Base-by-base conservation (phyloP, 805 yeast genomes). In the Candida qinlingensis region DNA sequence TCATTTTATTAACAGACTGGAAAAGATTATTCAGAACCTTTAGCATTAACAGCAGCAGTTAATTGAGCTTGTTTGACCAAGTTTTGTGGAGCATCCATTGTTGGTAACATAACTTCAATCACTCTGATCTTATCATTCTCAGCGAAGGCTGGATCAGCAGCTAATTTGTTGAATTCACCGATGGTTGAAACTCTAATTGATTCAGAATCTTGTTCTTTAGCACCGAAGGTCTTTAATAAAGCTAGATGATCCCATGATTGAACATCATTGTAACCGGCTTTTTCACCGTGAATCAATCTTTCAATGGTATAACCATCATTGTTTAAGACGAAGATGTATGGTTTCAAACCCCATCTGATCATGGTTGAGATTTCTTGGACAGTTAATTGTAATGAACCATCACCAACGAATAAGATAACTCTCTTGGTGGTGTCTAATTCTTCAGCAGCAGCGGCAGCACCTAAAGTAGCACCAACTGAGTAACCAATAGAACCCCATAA, bases 401-500 rank as follows among this genome's bases (percentile, higher is more conserved):
- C 89, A 71, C 89, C 89, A 56, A 81, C 78, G 64, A 83, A 83
- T 52, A 83, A 69, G 51, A 81, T 73, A 47, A 80, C 85, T 74
- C 88, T 78, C 67, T 74, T 79, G 51, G 64, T 62, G 55, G 80
- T 81, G 61, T 80, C 79, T 49, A 79, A 60, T 66, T 83, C 87
- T 61, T 78, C 47, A 36, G 52, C 49, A 7, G 52, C 52, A 10
- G 52, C 52, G 9, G 40, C 52, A 25, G 52, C 52, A 46, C 52
- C 52, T 19, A 49, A 13, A 25, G 52, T 49, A 5, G 52, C 52
- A 49, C 52, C 52, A 28, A 49, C 52, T 5, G 52, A 49, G 62
- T 81, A 82, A 26, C 89, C 89, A 64, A 83, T 83, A 44, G 87
- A 81, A 59, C 88, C 87, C 86, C 87, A 83, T 60, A 83, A 70